Percentiles rank a stretch among this genome's conserved stretches.
Conservation (phyloP, 495 filamentous ascomycete species). For the Cercophora samala region DNA sequence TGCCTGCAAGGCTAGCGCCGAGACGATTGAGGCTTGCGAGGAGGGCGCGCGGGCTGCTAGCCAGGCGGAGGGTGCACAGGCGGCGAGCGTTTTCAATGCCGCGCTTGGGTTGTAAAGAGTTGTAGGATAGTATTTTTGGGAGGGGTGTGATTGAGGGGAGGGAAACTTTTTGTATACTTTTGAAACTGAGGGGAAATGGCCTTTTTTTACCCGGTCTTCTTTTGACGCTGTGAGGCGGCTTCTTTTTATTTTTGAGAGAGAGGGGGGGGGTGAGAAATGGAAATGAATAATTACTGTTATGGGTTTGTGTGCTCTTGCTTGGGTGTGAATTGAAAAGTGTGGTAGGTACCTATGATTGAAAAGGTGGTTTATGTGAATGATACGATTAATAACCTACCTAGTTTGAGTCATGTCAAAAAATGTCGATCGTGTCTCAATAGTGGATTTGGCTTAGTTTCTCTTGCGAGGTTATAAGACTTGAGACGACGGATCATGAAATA, state of each 20-base stretch:
- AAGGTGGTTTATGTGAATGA: too few relatives aligned
- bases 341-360: too few relatives aligned
- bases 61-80: slow-evolving; percentile 43
- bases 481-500: too few relatives aligned
- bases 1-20: slow-evolving; percentile 51
- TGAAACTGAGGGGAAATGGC: not conserved
- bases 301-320: not conserved
- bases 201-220: not conserved
- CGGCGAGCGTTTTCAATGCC: slow-evolving; percentile 59
- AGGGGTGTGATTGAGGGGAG: not conserved
- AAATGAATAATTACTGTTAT: not conserved
- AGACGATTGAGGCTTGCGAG: slow-evolving; percentile 47
- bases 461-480: too few relatives aligned
- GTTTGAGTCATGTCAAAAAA: too few relatives aligned
- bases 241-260: not conserved
- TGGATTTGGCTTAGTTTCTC: too few relatives aligned
- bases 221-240: not conserved
- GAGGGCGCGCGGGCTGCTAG: slow-evolving; percentile 41
- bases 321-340: not conserved
- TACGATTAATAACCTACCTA: too few relatives aligned
- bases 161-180: not conserved
- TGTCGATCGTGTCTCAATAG: too few relatives aligned
- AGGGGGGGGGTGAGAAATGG: not conserved
- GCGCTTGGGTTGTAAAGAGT: slow-evolving; percentile 31
- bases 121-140: not conserved